Evolutionary conservation across 1,284 basidiomycete species (phyloP), one percentile per base, ranked within the genome.

Genomic region (Trichosporon coremiiforme): DNA sequence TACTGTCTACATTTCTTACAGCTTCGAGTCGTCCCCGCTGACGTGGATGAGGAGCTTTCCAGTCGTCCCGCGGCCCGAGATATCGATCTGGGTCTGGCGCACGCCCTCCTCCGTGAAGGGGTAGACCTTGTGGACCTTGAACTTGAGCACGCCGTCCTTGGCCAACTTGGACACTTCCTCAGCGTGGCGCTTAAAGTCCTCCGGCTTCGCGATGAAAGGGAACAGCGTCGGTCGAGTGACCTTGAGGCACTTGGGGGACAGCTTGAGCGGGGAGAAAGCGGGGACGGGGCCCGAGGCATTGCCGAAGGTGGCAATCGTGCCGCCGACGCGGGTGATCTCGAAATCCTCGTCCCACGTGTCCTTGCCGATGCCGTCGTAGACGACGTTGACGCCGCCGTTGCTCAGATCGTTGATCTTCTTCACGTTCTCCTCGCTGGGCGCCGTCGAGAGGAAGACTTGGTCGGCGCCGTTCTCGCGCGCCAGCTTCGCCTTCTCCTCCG

Each of bases 291-390:
- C 77, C 65, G 70, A 95, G 0, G 95, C 93, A 79, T 97, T 98
- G 0, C 96, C 96, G 67, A 95, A 89, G 9, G 90, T 90, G n/a
- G 95, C 90, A 47, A 98, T 82, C 3, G 85, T 86, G 5, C 76
- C 93, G 78, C 93, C 94, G 55, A 91, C 86, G 74, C 88, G 87
- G 70, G 93, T 86, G 78, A 95, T 85, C 78, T 90, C 87, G 82
- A 96, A 94, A 84, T 95, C 88, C 74, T 87, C 87, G 73, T 94
- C 90, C 82, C 93, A 95, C 86, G 93, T 95, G 80, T 93, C 91
- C 84, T 91, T 94, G 9, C 96, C 96, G 29, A 99, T 94, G 57
- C 95, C 95, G 81, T 99, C 95, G 78, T 91, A 97, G 45, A 95
- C 79, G 33, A 71, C 95, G 75, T 95, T 87, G 8, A 94, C 91